Percentiles rank a stretch among this genome's conserved stretches.
These are phyloP conservation scores for Fusarium mexicanum DNA, from an alignment of 2,329 filamentous ascomycete species.

Conservation along the genomic window DNA sequence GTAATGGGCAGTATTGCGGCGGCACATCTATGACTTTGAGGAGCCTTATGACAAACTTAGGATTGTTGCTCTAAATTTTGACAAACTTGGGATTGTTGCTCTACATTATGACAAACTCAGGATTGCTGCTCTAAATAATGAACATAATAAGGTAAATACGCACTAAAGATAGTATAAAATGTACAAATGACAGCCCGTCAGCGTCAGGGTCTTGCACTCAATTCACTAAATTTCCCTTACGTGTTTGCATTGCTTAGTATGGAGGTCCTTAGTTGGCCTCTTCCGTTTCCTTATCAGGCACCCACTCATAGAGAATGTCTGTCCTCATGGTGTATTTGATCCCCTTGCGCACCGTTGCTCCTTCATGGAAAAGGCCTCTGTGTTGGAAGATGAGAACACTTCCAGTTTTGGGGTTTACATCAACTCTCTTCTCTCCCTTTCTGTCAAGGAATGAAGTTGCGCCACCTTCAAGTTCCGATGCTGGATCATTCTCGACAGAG, in stretches of 20 bases:
- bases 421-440: constrained; percentile 54
- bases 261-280: neutral
- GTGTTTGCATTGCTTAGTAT: too few species aligned
- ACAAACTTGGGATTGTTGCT: neutral
- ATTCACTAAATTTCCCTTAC: neutral
- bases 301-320: constrained; percentile 61
- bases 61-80: neutral
- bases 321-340: constrained; percentile 67
- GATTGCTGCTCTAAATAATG: neutral
- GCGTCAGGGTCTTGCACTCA: neutral
- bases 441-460: constrained; percentile 64
- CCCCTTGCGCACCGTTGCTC: constrained; percentile 61
- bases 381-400: constrained; percentile 71
- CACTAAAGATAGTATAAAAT: neutral
- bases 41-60: neutral
- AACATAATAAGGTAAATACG: neutral
- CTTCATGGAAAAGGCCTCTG: constrained; percentile 59
- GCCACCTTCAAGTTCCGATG: constrained; percentile 57
- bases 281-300: constrained; percentile 14
- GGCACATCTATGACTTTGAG: neutral
- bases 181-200: too few species aligned
- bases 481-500: constrained; percentile 33
- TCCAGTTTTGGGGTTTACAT: constrained; percentile 66
- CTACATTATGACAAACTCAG: neutral
- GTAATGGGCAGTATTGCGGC: neutral